phyloP scores from a whole-genome alignment of 1,284 basidiomycete species.

The Erythrobasidium hasegawianum region DNA sequence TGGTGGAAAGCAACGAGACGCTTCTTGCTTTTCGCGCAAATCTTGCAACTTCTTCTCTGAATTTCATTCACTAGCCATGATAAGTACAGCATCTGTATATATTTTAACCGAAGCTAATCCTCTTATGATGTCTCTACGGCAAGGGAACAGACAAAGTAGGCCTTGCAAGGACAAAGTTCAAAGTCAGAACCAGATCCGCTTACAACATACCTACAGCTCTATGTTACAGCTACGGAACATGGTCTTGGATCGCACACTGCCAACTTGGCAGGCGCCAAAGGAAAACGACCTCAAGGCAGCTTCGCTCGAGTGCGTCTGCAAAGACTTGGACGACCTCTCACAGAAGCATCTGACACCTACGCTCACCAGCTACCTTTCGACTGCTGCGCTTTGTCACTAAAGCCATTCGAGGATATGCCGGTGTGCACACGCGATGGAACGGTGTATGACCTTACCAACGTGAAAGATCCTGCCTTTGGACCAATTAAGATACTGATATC shows the following conservation, averaged over 20 bases:
- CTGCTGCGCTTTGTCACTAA: constrained; percentile 44
- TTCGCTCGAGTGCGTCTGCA: constrained; percentile 19
- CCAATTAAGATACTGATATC: not conserved
- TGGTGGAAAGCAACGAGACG: too few species aligned
- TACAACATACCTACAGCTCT: constrained; percentile 9
- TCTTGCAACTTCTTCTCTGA: too few species aligned
- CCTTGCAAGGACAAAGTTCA: not conserved
- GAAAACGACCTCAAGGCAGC: constrained; percentile 26
- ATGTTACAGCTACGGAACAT: constrained; percentile 33
- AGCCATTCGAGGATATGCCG: constrained; percentile 44
- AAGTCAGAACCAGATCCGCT: not conserved
- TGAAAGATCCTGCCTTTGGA: not conserved
- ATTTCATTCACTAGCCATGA: too few species aligned
- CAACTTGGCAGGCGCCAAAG: constrained; percentile 28
- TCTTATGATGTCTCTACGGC: constrained; percentile 8
- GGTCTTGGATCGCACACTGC: constrained; percentile 32
- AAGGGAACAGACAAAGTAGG: constrained; percentile 31
- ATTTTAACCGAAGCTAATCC: not conserved
- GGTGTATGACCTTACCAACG: constrained; percentile 43
- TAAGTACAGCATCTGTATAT: too few species aligned
- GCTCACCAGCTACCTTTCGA: constrained; percentile 33
- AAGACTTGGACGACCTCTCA: not conserved
- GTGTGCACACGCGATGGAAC: constrained; percentile 42
- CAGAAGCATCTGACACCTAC: not conserved
- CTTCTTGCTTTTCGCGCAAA: too few species aligned